Evolutionary conservation across 1,139 yeast species (phyloP).

Genomic region (Hemisphaericaspora xylofermentans): DNA sequence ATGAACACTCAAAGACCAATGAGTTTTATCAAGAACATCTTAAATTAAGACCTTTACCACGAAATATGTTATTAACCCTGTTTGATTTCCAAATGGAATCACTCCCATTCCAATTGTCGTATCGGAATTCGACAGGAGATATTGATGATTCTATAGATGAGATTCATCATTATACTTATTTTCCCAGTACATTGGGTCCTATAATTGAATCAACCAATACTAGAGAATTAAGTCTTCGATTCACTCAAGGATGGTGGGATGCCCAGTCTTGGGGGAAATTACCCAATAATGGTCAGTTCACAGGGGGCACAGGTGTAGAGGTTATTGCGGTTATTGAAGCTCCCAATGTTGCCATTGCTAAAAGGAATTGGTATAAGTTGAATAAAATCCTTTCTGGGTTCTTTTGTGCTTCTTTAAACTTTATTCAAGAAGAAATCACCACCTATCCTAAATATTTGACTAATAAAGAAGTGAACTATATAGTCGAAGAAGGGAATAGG

Average conservation of each 20-base stretch:
- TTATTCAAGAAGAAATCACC: constrained; percentile 77
- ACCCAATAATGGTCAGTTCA: constrained; percentile 65
- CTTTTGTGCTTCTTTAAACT: constrained; percentile 93
- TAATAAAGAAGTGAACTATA: constrained; percentile 13
- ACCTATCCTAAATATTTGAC: constrained; percentile 56
- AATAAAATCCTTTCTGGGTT: constrained; percentile 83
- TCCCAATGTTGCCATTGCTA: constrained; percentile 51
- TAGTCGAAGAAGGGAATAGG: constrained; percentile 27
- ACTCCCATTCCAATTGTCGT: constrained; percentile 33
- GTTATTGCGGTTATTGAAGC: constrained; percentile 86
- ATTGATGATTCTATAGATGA: not conserved
- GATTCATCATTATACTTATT: constrained; percentile 60
- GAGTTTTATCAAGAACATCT: constrained; percentile 55
- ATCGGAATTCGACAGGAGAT: constrained; percentile 8
- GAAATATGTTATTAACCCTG: constrained; percentile 65
- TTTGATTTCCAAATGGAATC: constrained; percentile 68
- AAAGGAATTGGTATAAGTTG: constrained; percentile 64
- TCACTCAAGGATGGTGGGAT: constrained; percentile 97
- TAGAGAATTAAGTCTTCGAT: constrained; percentile 76
- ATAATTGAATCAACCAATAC: constrained; percentile 66
- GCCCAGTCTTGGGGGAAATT: constrained; percentile 82
- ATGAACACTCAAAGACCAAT: not conserved
- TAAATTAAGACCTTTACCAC: constrained; percentile 64
- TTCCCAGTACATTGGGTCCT: constrained; percentile 83
- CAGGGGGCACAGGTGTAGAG: constrained; percentile 97